Conservation (phyloP, 768 basidiomycete species). For the Leucocoprinus sp. region DNA sequence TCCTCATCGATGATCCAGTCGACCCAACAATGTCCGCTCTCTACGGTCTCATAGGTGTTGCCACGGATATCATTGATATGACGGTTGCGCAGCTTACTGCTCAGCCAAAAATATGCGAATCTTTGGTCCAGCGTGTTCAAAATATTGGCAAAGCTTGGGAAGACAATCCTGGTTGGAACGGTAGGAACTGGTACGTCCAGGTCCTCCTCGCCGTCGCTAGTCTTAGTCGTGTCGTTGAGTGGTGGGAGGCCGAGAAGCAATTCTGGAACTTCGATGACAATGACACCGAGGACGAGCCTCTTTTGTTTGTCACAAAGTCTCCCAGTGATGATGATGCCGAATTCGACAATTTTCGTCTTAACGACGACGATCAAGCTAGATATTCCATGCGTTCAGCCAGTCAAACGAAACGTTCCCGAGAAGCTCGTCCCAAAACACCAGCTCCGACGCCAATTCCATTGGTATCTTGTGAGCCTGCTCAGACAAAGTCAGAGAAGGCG, state of each 20-base stretch:
- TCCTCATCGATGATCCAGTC: constrained; percentile 76
- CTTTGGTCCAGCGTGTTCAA: constrained; percentile 86
- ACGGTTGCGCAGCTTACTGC: constrained; percentile 79
- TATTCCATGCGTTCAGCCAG: constrained; percentile 42
- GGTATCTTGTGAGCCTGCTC: constrained; percentile 26
- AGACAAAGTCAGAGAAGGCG: constrained; percentile 33
- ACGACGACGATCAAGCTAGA: constrained; percentile 45
- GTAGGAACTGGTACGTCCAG: constrained; percentile 97
- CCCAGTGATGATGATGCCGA: constrained; percentile 50
- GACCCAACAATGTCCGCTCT: constrained; percentile 87
- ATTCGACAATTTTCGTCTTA: constrained; percentile 37
- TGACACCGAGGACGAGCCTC: constrained; percentile 83
- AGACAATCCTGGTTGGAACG: constrained; percentile 96
- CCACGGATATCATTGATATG: constrained; percentile 91
- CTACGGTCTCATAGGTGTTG: constrained; percentile 87
- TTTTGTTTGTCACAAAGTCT: constrained; percentile 91
- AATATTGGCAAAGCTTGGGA: constrained; percentile 94
- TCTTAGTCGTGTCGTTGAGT: constrained; percentile 93
- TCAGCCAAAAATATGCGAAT: constrained; percentile 76
- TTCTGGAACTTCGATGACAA: constrained; percentile 99
- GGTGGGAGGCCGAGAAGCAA: constrained; percentile 99
- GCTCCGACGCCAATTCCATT: constrained; percentile 28
- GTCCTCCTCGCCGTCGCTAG: constrained; percentile 93
- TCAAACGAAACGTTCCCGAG: constrained; percentile 45
- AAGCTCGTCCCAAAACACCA: constrained; percentile 44